Evolutionary conservation across 2,329 filamentous ascomycete species (phyloP).

Genomic region (Tolypocladium endophyticum): DNA sequence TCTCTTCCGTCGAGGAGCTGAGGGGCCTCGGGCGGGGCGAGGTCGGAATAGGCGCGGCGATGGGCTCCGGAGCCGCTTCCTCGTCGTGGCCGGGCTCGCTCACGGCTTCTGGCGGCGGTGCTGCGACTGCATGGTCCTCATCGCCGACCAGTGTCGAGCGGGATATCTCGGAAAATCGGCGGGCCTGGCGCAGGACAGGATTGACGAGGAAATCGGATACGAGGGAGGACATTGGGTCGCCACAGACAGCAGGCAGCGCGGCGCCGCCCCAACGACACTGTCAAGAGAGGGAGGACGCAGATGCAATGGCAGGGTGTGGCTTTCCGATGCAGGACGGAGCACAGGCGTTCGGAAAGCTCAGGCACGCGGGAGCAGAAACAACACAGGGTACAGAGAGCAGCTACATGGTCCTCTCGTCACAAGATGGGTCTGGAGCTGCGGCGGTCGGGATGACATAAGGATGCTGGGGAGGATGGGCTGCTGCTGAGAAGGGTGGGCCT

Average conservation of each 20-base stretch:
- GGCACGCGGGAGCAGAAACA: neutral
- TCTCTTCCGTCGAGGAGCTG: constrained; percentile 23
- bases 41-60: constrained; percentile 12
- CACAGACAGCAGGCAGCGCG: constrained; percentile 5
- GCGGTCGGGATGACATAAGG: neutral
- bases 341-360: neutral
- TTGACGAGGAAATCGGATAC: constrained; percentile 57
- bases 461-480: neutral
- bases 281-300: neutral
- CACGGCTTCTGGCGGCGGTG: constrained; percentile 11
- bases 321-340: neutral
- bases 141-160: constrained; percentile 26
- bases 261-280: neutral
- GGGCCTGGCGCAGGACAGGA: constrained; percentile 54
- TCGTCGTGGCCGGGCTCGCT: constrained; percentile 15
- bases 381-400: neutral
- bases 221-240: constrained; percentile 45
- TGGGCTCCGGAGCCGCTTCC: constrained; percentile 4
- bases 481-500: neutral
- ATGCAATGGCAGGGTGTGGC: neutral
- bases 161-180: constrained; percentile 47
- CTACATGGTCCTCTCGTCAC: neutral
- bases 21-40: constrained; percentile 15
- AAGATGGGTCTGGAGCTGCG: neutral
- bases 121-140: constrained; percentile 14